These are phyloP conservation scores for Arabidopsis hybrid DNA, from an alignment of 441 rosid species.

Conservation along the genomic window DNA sequence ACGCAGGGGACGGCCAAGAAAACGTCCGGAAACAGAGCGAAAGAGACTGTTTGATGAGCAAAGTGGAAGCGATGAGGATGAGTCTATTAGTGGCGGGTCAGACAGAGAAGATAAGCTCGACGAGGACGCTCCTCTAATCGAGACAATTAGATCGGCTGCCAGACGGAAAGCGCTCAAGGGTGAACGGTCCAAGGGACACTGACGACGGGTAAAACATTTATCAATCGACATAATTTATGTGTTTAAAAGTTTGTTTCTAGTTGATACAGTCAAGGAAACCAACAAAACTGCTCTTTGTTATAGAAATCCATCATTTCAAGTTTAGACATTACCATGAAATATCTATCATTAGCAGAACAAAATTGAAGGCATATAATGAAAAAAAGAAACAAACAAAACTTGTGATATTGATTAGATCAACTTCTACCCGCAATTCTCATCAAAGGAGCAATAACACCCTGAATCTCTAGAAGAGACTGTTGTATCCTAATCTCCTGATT, in stretches of 20 bases:
- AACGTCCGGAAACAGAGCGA: constrained; percentile 73
- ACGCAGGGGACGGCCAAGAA: constrained; percentile 90
- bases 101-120: constrained; percentile 82
- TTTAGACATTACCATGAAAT: background rate
- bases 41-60: constrained; percentile 87
- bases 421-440: constrained; percentile 74
- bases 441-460: constrained; percentile 83
- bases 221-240: background rate
- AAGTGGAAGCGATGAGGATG: constrained; percentile 85
- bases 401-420: constrained; percentile 34
- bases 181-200: constrained; percentile 46
- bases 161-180: constrained; percentile 70
- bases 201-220: background rate
- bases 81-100: constrained; percentile 70
- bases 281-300: constrained; percentile 25
- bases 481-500: constrained; percentile 88
- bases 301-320: constrained; percentile 15
- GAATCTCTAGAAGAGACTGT: constrained; percentile 77
- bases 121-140: constrained; percentile 85
- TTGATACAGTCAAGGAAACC: constrained; percentile 6
- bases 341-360: background rate
- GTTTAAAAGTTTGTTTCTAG: background rate
- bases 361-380: background rate
- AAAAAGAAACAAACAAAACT: constrained; percentile 16
- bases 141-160: constrained; percentile 73